phyloP scores from a whole-genome alignment of 2,329 filamentous ascomycete species.

The Ascochyta viciae-villosae region DNA sequence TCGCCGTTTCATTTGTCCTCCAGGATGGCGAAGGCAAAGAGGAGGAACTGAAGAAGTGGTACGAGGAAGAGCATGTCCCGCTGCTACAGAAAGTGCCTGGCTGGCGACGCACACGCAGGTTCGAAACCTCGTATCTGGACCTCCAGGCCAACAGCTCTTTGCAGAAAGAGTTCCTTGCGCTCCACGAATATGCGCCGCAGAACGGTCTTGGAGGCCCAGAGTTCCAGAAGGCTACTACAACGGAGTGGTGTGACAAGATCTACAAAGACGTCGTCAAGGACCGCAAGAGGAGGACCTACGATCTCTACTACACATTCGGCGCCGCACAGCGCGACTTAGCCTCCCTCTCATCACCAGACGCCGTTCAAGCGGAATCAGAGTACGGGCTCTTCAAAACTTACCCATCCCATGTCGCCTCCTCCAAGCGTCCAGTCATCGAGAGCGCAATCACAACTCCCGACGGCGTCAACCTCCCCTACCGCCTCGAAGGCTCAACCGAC shows the following conservation, averaged over 20 bases:
- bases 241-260: conserved; percentile 67
- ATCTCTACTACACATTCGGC: conserved; percentile 81
- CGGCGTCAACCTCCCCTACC: conserved; percentile 73
- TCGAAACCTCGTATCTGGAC: conserved; percentile 68
- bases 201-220: conserved; percentile 73
- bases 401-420: conserved; percentile 48
- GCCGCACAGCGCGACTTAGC: conserved; percentile 73
- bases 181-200: conserved; percentile 74
- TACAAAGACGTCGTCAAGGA: conserved; percentile 64
- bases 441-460: conserved; percentile 75
- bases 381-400: conserved; percentile 65
- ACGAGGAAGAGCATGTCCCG: conserved; percentile 74
- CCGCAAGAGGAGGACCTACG: conserved; percentile 68
- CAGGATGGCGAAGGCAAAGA: conserved; percentile 60
- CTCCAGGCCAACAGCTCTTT: conserved; percentile 45
- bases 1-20: conserved; percentile 67
- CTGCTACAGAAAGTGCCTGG: conserved; percentile 78
- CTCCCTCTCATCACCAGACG: conserved; percentile 59
- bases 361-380: conserved; percentile 57
- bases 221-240: conserved; percentile 68
- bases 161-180: conserved; percentile 63
- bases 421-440: conserved; percentile 60
- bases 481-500: conserved; percentile 74
- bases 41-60: conserved; percentile 71
- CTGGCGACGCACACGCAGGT: conserved; percentile 77